phyloP scores from a whole-genome alignment of 176 grass and related monocot genomes.

The Chrysopogon serrulatus region DNA sequence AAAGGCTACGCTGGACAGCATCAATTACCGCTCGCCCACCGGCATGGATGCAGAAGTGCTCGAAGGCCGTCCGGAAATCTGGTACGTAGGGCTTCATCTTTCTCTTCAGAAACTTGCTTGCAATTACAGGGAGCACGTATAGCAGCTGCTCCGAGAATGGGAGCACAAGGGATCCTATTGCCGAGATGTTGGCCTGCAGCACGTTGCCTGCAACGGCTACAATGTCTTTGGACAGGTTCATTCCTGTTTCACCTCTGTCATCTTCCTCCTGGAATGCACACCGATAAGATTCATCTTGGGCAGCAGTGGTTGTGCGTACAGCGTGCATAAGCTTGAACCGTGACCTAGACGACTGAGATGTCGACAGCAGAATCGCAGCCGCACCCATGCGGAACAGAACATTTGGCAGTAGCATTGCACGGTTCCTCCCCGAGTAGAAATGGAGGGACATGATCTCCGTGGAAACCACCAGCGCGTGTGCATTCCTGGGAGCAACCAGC shows the following conservation, averaged over 20 bases:
- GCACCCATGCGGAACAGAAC: slow-evolving; percentile 34
- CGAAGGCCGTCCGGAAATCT: slow-evolving; percentile 48
- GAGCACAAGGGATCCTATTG: not conserved
- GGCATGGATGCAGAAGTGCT: slow-evolving; percentile 88
- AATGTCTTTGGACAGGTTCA: slow-evolving; percentile 20
- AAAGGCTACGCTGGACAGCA: slow-evolving; percentile 7
- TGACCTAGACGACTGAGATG: not conserved
- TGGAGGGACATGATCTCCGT: slow-evolving; percentile 8
- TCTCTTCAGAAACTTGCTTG: not conserved
- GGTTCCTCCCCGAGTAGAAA: slow-evolving; percentile 11
- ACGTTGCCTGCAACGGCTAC: not conserved
- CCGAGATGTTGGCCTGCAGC: slow-evolving; percentile 12
- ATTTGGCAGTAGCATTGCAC: slow-evolving; percentile 2
- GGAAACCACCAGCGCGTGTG: slow-evolving; percentile 24
- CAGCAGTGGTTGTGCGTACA: slow-evolving; percentile 21
- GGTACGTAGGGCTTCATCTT: slow-evolving; percentile 24
- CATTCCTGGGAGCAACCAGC: not conserved
- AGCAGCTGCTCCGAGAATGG: slow-evolving; percentile 14
- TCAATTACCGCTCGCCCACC: slow-evolving; percentile 67
- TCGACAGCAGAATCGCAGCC: not conserved
- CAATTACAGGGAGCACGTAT: not conserved
- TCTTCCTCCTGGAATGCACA: slow-evolving; percentile 22
- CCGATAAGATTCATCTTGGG: slow-evolving; percentile 10
- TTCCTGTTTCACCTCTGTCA: not conserved
- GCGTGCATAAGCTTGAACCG: slow-evolving; percentile 26